Evolutionary conservation across 2,329 filamentous ascomycete genomes (phyloP).

Genomic region (Penicillium occitanis): DNA sequence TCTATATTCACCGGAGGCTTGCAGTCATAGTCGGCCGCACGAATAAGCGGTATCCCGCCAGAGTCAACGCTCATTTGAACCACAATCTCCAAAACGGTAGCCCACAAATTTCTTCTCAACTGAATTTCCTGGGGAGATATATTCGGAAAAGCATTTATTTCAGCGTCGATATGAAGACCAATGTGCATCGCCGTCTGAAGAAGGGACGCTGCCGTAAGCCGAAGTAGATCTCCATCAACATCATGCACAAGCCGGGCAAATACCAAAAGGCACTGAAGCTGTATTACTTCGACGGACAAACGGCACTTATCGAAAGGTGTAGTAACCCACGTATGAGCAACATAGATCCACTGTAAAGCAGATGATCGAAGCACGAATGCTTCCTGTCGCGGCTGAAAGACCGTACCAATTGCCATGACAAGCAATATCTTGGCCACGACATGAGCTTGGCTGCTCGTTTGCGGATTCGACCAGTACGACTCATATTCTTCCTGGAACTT

Average conservation of each 20-base stretch:
- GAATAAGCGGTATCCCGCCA: constrained; percentile 13
- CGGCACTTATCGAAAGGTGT: constrained; percentile 56
- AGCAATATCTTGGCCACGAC: constrained; percentile 12
- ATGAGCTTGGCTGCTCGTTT: not conserved
- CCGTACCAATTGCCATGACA: constrained; percentile 10
- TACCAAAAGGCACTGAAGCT: constrained; percentile 44
- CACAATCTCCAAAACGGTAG: constrained; percentile 17
- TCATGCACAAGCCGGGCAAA: constrained; percentile 38
- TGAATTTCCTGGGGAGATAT: constrained; percentile 8
- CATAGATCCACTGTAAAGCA: constrained; percentile 57
- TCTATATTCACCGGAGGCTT: constrained; percentile 12
- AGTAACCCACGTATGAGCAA: constrained; percentile 57
- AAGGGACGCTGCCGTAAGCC: constrained; percentile 41
- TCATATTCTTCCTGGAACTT: constrained; percentile 55
- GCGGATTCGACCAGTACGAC: constrained; percentile 42
- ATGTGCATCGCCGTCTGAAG: constrained; percentile 42
- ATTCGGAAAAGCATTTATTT: not conserved
- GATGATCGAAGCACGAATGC: constrained; percentile 31
- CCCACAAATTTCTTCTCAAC: constrained; percentile 15
- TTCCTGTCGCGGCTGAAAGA: constrained; percentile 12
- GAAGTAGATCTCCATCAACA: constrained; percentile 38
- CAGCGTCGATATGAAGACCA: constrained; percentile 44
- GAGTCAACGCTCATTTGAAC: constrained; percentile 15
- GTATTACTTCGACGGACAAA: constrained; percentile 53
- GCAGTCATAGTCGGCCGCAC: constrained; percentile 9